Conservation (phyloP, 495 filamentous ascomycete genomes). For the Lasiosphaeria hispida region DNA sequence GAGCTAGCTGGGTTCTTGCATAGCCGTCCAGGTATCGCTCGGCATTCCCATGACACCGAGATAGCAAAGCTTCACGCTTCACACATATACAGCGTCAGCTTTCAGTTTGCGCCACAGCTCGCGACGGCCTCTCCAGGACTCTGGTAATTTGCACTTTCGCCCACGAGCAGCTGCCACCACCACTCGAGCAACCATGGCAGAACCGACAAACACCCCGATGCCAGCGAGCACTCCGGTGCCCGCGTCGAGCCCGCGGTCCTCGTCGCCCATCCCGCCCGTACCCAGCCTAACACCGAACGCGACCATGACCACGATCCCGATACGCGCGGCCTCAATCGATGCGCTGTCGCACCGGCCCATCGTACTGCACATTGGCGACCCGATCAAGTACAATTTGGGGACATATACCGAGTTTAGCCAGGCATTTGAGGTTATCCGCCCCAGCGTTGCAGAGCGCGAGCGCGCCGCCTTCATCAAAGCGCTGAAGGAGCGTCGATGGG, state of each 20-base stretch:
- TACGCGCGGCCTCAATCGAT: not conserved
- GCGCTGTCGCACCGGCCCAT: constrained; percentile 24
- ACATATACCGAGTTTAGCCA: constrained; percentile 55
- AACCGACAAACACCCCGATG: constrained; percentile 49
- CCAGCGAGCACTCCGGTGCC: constrained; percentile 44
- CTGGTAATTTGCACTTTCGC: no score
- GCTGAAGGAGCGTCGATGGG: constrained; percentile 62
- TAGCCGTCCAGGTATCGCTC: constrained; percentile 17
- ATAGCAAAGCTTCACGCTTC: no score
- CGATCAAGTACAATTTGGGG: constrained; percentile 63
- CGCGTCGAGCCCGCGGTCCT: constrained; percentile 40
- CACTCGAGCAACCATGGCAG: constrained; percentile 36
- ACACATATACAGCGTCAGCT: no score
- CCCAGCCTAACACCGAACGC: constrained; percentile 23
- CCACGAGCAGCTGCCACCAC: no score
- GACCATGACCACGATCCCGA: constrained; percentile 19
- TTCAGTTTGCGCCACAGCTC: no score
- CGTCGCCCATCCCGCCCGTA: constrained; percentile 38
- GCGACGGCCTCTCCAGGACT: no score
- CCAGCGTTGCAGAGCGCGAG: constrained; percentile 47
- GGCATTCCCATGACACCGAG: not conserved
- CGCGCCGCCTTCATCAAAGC: constrained; percentile 60
- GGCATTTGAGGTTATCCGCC: constrained; percentile 59
- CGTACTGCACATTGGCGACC: constrained; percentile 68
- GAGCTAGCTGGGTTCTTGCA: constrained; percentile 15